Base-by-base conservation (phyloP, 192 early-diverging fungal species). In the Coemansia sp. region DNA sequence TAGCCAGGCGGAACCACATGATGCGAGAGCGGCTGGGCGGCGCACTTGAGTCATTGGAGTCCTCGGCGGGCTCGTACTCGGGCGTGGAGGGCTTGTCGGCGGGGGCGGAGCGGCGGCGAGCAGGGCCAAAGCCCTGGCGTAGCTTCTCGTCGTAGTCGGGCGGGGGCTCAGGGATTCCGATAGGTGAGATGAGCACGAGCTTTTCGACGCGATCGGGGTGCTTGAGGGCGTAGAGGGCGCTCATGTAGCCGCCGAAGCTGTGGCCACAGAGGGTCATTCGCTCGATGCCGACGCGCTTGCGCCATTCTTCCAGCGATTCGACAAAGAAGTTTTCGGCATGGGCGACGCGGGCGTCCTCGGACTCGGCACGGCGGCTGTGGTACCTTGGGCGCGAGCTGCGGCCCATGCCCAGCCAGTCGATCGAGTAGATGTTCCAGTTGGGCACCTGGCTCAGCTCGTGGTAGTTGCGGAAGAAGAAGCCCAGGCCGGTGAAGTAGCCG, bases 341-440 rank as follows among this genome's bases (percentile, higher is more conserved):
- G 8, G 60, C 53, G 36, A 84, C 82, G 26, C 83, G 72, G 21
- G 54, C 63, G 53, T 86, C 70, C 68, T 78, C 68, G 10, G 61
- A 69, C 57, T 46, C 66, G 58, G 51, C 41, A 43, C 59, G 76
- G 36, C 52, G 53, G 46, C 82, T 71, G 5, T 58, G 64, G 62
- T 87, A 93, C 16, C 75, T 71, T 14, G 90, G 88, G 6, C 93
- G 79, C n/a, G 87, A 86, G 59, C 83, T 87, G 62, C 89, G 83
- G 32, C 89, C 94, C 91, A 92, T 94, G n/a, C 95, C 93, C 1
- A 97, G 79, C 95, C 95, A 98, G 82, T 98, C 94, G 42, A 81
- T 68, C 26, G 68, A 28, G 32, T 71, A 80, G 7, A 80, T 26
- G 50, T 69, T 55, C 67, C 78, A 74, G 17, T 61, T 62, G 18